Evolutionary conservation across 805 yeast species (phyloP), one percentile per base, ranked within the genome.

Genomic region (Zygoascus tannicola): DNA sequence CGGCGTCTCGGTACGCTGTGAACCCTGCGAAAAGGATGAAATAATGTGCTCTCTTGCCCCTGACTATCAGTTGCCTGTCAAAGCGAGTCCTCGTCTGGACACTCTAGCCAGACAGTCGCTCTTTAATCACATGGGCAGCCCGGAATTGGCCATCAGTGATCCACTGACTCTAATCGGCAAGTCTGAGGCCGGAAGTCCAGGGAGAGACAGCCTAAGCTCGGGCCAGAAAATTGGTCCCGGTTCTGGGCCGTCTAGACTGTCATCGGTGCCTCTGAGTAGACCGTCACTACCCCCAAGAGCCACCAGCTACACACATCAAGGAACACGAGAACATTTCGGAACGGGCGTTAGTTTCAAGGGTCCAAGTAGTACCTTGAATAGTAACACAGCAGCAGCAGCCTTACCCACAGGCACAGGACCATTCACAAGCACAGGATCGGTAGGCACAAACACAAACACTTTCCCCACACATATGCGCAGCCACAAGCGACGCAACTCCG

Each of bases 21-120:
- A 58, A 38, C 66, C 66, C 14, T 61, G 66, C 35, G 50, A 44
- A 44, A 53, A 54, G 39, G 62, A 59, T 22, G 52, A 56, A 22
- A 57, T 62, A 22, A 38, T 52, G 43, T 61, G 66, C 51, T 50
- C 57, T 40, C 44, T 55, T 43, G 58, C 55, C 22, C 57, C 58
- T 10, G 51, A 49, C n/a, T 40, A 41, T 22, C 44, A 46, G 40
- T 50, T 48, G 21, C 45, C 44, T 12, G 55, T 45, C 38, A 46
- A 47, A 32, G 54, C 35, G 15, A 19, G 44, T 12, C 37, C 37
- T 5, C 44, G 55, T 5, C 41, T 48, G 26, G 56, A 51, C 22
- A 20, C 35, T n/a, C 42, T 48, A 44, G 54, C 55, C 12, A 44
- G 41, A 20, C 46, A 38, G 37, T n/a, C 28, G 22, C 26, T 37